Base-by-base conservation (phyloP, 805 yeast species). In the Wickerhamiella nectarea region DNA sequence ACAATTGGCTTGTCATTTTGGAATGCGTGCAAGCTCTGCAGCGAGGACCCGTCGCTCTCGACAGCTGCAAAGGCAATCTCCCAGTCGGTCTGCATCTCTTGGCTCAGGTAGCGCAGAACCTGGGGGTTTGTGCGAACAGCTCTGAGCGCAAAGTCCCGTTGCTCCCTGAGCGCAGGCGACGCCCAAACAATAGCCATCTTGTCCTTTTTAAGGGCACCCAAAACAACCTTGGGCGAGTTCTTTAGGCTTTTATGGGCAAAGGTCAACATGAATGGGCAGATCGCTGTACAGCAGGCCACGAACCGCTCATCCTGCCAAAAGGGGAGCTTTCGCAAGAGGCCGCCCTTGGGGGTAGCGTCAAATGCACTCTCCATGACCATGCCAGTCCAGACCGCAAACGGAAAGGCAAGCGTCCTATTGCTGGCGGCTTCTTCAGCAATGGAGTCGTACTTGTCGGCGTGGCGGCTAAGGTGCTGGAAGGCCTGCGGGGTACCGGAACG, bases 261-360 rank as follows among this genome's bases (percentile, higher is more conserved):
- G 24, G 26, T 34, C 24, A 40, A 34, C 24, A 40, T 17, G 11
- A 40, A 39, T 14, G 42, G 42, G 36, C 42, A 39, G 6, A 31
- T 3, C 3, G 29, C 22, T 21, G 33, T 39, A 22, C 42, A 39
- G 42, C 42, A 39, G 28, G 36, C 31, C 11, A 39, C 42, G 17
- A 39, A 39, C 20, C 14, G 18, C 26, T 39, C 42, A 18, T 39
- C 36, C 3, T 18, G 29, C 42, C 42, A 39, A n/a, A 21, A 39
- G 9, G 42, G 42, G n/a, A 39, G 42, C 25, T 39, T 39, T 29
- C 42, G 42, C 35, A 39, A n/a, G 29, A 29, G 33, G 4, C 42
- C 42, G 15, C 42, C 42, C 36, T 39, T 39, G 35, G 42, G 42
- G 11, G 42, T 22, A 15, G 42, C 42, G 18, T 39, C 42, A 9